Base-by-base conservation (phyloP, 1,139 yeast genomes). In the Magnusiomyces ingens region DNA sequence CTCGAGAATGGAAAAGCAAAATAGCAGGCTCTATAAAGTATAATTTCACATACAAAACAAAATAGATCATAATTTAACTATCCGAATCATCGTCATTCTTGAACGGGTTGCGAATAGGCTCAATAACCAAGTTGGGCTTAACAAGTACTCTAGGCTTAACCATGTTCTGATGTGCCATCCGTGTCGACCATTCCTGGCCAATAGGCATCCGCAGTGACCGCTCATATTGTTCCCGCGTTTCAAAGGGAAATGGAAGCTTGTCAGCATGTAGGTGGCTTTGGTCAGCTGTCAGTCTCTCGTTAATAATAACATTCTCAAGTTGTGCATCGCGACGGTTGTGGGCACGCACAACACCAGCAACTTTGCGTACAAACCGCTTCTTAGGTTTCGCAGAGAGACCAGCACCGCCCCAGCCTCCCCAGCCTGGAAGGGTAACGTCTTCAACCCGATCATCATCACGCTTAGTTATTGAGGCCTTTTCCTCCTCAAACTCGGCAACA, bases 181-280 rank as follows among this genome's bases (percentile, higher is more conserved):
- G 81, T 12, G 95, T 80, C 3, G 94, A 83, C 98, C 98, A 93
- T 72, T 93, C 96, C 70, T 88, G 95, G 36, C 99, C 99, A 58
- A 93, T 75, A n/a, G 99, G 98, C 90, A 90, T 85, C 66, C 96
- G 80, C 64, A 93, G 75, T 2, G 95, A 84, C 66, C 96, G 80
- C 70, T 93, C 99, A 69, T 93, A 94, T 71, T 93, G 98, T 67
- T 90, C 99, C 65, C 85, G 78, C 57, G 85, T 85, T 71, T 93
- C 97, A 69, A 79, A 93, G 55, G 97, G 98, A 78, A 84, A 91
- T 35, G 99, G 99, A 50, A 93, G 96, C 26, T 84, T 81, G 49
- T 84, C 78, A 2, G 96, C 85, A 37, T 18, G 38, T 18, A 47
- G n/a, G 67, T 85, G 91, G 71, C 88, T 91, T 69, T 88, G 88